phyloP scores from a whole-genome alignment of 768 basidiomycete species.

The Agaricus blazei region DNA sequence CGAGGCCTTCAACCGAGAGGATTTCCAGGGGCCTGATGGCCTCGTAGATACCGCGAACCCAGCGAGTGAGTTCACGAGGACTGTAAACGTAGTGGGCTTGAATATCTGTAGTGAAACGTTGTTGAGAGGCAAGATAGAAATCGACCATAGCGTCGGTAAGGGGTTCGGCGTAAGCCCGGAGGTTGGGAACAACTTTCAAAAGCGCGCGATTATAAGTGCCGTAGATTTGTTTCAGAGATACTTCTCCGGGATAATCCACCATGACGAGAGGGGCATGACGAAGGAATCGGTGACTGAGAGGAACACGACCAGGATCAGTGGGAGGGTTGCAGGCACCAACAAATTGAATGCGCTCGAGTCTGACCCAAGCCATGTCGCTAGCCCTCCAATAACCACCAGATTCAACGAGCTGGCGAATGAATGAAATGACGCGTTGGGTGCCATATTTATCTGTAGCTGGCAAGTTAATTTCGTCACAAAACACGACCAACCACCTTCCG shows the following conservation, averaged over 20 bases:
- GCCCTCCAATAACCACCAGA: constrained; percentile 93
- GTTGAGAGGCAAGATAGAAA: constrained; percentile 92
- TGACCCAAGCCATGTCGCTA: constrained; percentile 95
- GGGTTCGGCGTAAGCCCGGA: constrained; percentile 89
- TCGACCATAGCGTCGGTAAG: constrained; percentile 97
- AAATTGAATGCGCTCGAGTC: constrained; percentile 97
- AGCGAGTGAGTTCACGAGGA: constrained; percentile 96
- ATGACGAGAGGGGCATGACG: constrained; percentile 96
- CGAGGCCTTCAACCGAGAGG: constrained; percentile 91
- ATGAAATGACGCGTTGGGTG: constrained; percentile 97
- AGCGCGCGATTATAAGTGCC: constrained; percentile 96
- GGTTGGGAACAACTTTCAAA: constrained; percentile 91
- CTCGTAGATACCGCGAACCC: constrained; percentile 97
- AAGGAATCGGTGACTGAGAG: constrained; percentile 93
- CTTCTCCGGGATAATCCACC: constrained; percentile 98
- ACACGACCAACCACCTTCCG: constrained; percentile 98
- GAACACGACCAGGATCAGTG: constrained; percentile 98
- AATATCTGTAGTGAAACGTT: constrained; percentile 91
- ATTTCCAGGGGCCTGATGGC: constrained; percentile 91
- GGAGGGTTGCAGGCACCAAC: constrained; percentile 99
- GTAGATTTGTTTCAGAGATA: constrained; percentile 97
- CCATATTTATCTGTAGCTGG: constrained; percentile 98
- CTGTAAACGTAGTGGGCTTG: constrained; percentile 99
- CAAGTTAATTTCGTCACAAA: constrained; percentile 99
- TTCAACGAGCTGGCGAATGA: constrained; percentile 95